Base-by-base conservation (phyloP, 352 stramenopile species). In the Albugo candida region DNA sequence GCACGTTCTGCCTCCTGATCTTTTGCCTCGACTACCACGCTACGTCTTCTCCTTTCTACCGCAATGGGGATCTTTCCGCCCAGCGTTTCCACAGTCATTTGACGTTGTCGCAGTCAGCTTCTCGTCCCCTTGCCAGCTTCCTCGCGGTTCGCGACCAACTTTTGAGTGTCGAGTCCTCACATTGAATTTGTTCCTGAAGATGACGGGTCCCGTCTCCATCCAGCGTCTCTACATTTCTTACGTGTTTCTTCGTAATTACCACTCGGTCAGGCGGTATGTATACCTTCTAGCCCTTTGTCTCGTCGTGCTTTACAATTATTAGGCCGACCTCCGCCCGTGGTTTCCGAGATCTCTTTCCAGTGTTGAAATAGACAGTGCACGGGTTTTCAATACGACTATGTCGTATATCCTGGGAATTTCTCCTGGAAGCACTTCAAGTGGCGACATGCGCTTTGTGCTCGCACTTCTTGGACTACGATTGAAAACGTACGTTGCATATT, bases 201-300 rank as follows among this genome's bases (percentile, higher is more conserved):
- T 17, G 17, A n/a, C 47, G n/a, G n/a, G n/a, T 59, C 17, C 48
- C 21, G 0, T 19, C 12, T 2, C 27, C 39, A 13, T 36, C 37
- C 2, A 54, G 42, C n/a, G 39, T 54, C 34, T 51, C 39, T 19
- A 54, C 50, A 35, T 54, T 52, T 24, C 44, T 36, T 1, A 61
- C 46, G 36, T 63, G 45, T 14, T 57, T 43, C 0, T 47, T 63
- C 1, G 38, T 47, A 0, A 56, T 5, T 0, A 63, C 48, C 11
- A 55, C 35, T 5, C 19, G 34, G 11, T 53, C 43, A n/a, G 49
- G 39, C 0, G 42, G 48, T 16, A 63, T 13, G 35, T 56, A 59
- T 0, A 63, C 51, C n/a, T 41, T 18, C 21, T 57, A 63, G 0
- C 34, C 43, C 12, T 63, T 63, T 13, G 48, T 60, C 5, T 56